Evolutionary conservation across 2,329 filamentous ascomycete species (phyloP), one percentile per base, ranked within the genome.

Genomic region (Aspergillus candidus): DNA sequence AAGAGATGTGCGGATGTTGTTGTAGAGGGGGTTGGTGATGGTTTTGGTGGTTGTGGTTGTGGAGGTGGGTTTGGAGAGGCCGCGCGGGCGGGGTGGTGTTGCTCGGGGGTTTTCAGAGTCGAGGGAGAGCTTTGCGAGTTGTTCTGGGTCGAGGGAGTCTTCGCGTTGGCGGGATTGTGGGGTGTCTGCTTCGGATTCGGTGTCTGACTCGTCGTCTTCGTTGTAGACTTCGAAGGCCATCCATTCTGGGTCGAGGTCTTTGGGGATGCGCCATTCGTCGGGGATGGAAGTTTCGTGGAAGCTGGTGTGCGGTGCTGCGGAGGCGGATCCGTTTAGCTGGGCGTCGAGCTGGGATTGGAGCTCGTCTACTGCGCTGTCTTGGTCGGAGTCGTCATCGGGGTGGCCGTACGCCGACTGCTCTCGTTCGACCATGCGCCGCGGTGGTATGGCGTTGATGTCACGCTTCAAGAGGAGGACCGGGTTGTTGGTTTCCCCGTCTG

Each of bases 171-270:
- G 40, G 40, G 48, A 30, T 11, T 44, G 49, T 12, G 46, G 35
- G 32, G 46, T 37, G 11, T 70, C 70, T 32, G 59, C 61, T 31
- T 74, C 68, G 12, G 67, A 68, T 32, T 79, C 76, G 0, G 75
- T 75, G 33, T 78, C 76, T 0, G 77, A 78, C 1, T 75, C 71
- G 3, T 80, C 74, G 22, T 74, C 71, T 55, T 87, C 82, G 12
- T 79, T 77, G 60, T 84, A 93, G 1, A 95, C 86, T 61, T 95
- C 88, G 12, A 96, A 80, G 0, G 90, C 90, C 52, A 95, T 79
- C 90, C 90, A 96, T 65, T 94, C 90, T 0, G 85, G 82, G 54
- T 95, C 90, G 0, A 95, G 72, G 47, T 89, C 84, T 1, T 75
- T 73, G 1, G 88, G 88, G 3, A 94, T 70, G 10, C 72, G 71